phyloP scores from a whole-genome alignment of 305 asterid species.

The Euphrasia arctica region DNA sequence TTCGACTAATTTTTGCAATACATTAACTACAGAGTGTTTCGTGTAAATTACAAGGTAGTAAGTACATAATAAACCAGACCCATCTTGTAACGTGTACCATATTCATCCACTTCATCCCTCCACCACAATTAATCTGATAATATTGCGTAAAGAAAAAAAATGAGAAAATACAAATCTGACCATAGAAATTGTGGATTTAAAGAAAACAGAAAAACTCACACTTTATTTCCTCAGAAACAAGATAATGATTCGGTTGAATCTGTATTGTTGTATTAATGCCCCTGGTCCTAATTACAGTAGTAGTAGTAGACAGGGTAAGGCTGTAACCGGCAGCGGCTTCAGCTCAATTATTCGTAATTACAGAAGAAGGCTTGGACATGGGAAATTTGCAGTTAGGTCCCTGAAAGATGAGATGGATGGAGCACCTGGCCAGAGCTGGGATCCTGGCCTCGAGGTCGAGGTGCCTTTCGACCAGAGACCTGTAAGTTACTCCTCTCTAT shows the following conservation, averaged over 20 bases:
- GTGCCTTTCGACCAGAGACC: constrained; percentile 95
- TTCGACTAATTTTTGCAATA: no score
- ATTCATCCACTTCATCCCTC: no score
- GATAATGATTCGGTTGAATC: constrained; percentile 30
- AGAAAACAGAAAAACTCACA: no score
- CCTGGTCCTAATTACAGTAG: constrained; percentile 7
- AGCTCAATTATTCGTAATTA: constrained; percentile 10
- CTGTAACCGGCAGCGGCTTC: constrained; percentile 1
- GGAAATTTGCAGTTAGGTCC: constrained; percentile 39
- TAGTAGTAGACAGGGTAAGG: constrained; percentile 14
- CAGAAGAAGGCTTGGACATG: constrained; percentile 13
- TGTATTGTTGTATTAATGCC: constrained; percentile 20
- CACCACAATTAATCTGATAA: no score
- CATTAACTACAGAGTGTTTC: no score
- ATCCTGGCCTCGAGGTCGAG: constrained; percentile 81
- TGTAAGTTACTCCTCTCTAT: constrained; percentile 33
- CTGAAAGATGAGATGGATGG: constrained; percentile 69
- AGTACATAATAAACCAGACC: no score
- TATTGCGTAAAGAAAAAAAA: no score
- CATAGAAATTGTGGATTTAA: no score
- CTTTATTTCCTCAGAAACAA: no score
- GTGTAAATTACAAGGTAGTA: no score
- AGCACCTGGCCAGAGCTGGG: constrained; percentile 81
- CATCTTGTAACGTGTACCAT: no score
- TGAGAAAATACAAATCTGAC: no score